phyloP scores from a whole-genome alignment of 345 rosid species.

The Bruguiera parviflora region DNA sequence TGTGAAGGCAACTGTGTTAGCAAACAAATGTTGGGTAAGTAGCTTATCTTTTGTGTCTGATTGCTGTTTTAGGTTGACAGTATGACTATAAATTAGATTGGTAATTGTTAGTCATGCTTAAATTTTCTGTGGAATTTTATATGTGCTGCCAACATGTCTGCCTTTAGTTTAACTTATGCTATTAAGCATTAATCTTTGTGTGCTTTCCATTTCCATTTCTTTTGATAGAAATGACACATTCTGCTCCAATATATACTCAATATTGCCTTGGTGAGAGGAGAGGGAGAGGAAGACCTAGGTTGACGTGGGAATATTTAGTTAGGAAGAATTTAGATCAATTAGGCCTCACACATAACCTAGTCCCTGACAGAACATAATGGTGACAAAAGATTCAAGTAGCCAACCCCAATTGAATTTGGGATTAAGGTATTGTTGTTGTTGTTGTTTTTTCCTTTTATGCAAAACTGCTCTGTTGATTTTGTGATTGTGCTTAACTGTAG shows the following conservation, averaged over 20 bases:
- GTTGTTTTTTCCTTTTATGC: neutral
- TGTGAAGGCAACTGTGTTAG: constrained; percentile 37
- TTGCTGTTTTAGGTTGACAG: neutral
- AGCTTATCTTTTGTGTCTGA: neutral
- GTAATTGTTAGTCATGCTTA: neutral
- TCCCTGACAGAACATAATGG: too few relatives aligned
- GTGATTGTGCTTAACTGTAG: neutral
- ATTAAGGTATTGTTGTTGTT: too few relatives aligned
- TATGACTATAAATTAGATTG: neutral
- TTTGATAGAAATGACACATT: neutral
- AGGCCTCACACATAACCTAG: too few relatives aligned
- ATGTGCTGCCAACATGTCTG: neutral
- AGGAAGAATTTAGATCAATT: too few relatives aligned
- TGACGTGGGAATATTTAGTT: too few relatives aligned
- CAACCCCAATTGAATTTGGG: too few relatives aligned
- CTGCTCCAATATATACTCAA: neutral
- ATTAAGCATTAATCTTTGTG: neutral
- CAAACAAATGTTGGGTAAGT: constrained; percentile 45
- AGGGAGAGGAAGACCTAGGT: too few relatives aligned
- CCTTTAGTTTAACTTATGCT: neutral
- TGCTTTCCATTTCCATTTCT: too few relatives aligned
- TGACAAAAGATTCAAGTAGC: too few relatives aligned
- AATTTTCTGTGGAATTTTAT: neutral
- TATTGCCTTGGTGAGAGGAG: neutral
- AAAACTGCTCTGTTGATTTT: neutral